A percentile compares a stretch with the other conserved stretches of the same genome.
Conservation (phyloP, 2,329 filamentous ascomycete genomes). For the Nigrospora osmanthi region DNA sequence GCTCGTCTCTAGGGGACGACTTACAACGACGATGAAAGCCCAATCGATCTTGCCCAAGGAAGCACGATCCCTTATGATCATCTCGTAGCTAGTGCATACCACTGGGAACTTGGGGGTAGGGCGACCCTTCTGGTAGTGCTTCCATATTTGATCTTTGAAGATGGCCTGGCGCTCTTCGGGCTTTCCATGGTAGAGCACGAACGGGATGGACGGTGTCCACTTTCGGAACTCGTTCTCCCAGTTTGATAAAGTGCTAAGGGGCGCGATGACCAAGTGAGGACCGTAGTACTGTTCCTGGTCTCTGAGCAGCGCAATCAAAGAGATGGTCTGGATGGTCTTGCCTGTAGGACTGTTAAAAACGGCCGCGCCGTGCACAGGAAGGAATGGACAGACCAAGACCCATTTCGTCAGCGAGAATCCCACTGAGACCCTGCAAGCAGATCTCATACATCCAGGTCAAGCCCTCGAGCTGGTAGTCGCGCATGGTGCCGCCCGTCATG, state of each 20-base stretch:
- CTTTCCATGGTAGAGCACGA: constrained; percentile 95
- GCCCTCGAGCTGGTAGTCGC: constrained; percentile 98
- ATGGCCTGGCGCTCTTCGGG: constrained; percentile 72
- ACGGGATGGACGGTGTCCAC: constrained; percentile 82
- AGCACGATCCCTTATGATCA: constrained; percentile 84
- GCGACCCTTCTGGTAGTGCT: constrained; percentile 58
- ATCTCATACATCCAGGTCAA: constrained; percentile 99
- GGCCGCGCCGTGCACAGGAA: no score
- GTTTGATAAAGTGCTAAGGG: constrained; percentile 93
- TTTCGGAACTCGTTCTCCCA: constrained; percentile 99
- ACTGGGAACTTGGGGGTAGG: constrained; percentile 94
- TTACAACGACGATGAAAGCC: constrained; percentile 93
- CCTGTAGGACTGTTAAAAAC: constrained; percentile 41
- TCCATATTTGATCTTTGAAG: constrained; percentile 64
- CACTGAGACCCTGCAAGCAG: constrained; percentile 99
- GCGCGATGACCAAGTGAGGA: constrained; percentile 93
- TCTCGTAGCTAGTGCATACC: constrained; percentile 92
- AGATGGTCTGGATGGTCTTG: constrained; percentile 99
- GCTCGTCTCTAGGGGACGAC: constrained; percentile 13
- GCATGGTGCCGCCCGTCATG: constrained; percentile 82
- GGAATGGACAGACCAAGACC: constrained; percentile 57
- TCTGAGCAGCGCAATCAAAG: constrained; percentile 92
- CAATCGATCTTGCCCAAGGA: constrained; percentile 78
- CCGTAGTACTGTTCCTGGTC: constrained; percentile 80
- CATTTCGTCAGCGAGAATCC: constrained; percentile 98